Base-by-base conservation (phyloP, 345 rosid species). In the Eutrema heterophyllum region DNA sequence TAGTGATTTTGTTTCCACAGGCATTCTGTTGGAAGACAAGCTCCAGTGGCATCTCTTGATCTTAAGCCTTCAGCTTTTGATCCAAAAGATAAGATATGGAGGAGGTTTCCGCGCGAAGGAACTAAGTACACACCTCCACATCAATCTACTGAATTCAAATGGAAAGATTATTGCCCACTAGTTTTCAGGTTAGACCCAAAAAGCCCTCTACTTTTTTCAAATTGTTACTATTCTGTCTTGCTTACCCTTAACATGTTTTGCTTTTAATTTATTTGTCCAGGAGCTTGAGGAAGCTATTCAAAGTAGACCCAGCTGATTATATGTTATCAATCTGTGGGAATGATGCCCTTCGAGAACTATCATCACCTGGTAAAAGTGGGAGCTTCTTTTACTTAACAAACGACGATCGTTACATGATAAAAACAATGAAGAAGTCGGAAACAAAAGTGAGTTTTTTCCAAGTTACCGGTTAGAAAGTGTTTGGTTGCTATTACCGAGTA, bases 101-200 rank as follows among this genome's bases (percentile, higher is more conserved):
- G 97, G 13, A 87, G 87, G 77, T 94, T 89, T 79, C 96, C 97
- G 7, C 84, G 95, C 0, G 98, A 91, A 79, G 98, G 98, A 73
- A 84, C 87, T 44, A 94, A 94, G 71, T 69, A 89, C 73, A 94
- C 98, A 12, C 97, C 97, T 12, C 98, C 98, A 7, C 98, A 94
- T 76, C 89, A 84, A 61, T 88, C 97, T 33, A 68, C 66, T 60
- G 98, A 94, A 52, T 94, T 94, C 71, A 94, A 76, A 78, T 91
- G 98, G 98, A 94, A 94, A 82, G 98, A 94, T 68, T 94, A 94
- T 58, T 91, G 98, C 70, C 98, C 97, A n/a, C 77, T 91, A 60
- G 98, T 94, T 73, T 94, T 94, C 88, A 87, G 98, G 98, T 92
- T 18, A 68, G 71, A 21, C 71, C 50, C 11, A 12, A 33, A 59